These are phyloP conservation scores for Plasmodium sp. DNA, from an alignment of 169 alveolate species.

Conservation along the genomic window DNA sequence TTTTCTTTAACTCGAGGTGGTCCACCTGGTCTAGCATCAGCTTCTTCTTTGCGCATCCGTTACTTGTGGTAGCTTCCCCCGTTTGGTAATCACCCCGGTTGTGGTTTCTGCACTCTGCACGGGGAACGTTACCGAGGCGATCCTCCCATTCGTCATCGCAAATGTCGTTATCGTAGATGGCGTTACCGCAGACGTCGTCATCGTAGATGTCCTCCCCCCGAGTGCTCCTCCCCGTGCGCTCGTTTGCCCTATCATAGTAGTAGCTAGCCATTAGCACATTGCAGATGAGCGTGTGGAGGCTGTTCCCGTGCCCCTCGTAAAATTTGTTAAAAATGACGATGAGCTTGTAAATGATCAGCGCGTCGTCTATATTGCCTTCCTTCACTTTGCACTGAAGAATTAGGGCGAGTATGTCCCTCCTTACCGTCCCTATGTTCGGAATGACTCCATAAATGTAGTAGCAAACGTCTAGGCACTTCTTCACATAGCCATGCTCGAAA, in stretches of 20 bases:
- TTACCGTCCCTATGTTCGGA: conserved; percentile 43
- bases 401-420: conserved; percentile 58
- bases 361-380: conserved; percentile 55
- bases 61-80: neutral
- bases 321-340: conserved; percentile 12
- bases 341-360: conserved; percentile 48
- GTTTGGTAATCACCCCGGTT: neutral
- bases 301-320: conserved; percentile 40
- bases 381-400: conserved; percentile 64
- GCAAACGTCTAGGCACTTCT: conserved; percentile 51
- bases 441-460: conserved; percentile 48
- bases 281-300: conserved; percentile 10
- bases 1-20: conserved; percentile 18
- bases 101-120: neutral
- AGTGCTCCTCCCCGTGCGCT: neutral
- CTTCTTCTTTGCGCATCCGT: neutral
- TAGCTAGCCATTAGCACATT: conserved; percentile 34
- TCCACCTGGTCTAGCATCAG: neutral
- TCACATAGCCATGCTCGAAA: conserved; percentile 70
- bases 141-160: neutral
- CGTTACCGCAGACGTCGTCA: no score
- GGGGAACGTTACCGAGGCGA: neutral
- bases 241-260: conserved; percentile 45
- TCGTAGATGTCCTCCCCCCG: neutral
- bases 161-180: neutral